These are phyloP conservation scores for Parmales sp. DNA, from an alignment of 108 stramenopile genomes.

Conservation along the genomic window DNA sequence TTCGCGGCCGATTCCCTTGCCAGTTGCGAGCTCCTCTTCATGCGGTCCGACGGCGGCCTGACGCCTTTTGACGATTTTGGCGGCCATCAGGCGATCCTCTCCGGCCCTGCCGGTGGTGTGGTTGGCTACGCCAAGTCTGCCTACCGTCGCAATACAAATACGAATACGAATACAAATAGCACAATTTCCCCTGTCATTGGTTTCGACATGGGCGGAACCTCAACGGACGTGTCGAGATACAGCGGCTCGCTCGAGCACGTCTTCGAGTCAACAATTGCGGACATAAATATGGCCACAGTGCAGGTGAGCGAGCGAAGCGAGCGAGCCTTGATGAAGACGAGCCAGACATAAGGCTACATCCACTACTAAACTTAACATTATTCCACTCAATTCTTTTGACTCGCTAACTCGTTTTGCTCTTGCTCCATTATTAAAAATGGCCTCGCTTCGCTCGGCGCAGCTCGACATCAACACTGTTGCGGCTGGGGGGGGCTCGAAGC, in stretches of 20 bases:
- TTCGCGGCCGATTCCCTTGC: slow-evolving; percentile 66
- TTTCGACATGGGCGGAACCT: slow-evolving; percentile 98
- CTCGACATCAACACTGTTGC: slow-evolving; percentile 97
- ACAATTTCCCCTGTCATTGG: slow-evolving; percentile 70
- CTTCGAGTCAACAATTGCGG: slow-evolving; percentile 92
- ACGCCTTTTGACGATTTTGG: slow-evolving; percentile 82
- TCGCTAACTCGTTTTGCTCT: no score
- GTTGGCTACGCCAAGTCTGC: slow-evolving; percentile 89
- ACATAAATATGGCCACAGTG: slow-evolving; percentile 64
- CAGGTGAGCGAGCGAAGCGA: no score
- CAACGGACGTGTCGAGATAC: slow-evolving; percentile 83
- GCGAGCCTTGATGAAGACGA: no score
- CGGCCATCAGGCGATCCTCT: slow-evolving; percentile 87
- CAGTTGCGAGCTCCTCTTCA: slow-evolving; percentile 77
- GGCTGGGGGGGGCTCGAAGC: slow-evolving; percentile 53
- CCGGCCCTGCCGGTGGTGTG: slow-evolving; percentile 74
- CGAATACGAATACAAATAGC: slow-evolving; percentile 21
- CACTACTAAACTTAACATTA: no score
- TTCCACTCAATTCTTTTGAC: no score
- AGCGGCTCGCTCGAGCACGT: slow-evolving; percentile 82
- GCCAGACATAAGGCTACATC: no score
- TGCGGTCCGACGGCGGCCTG: slow-evolving; percentile 97
- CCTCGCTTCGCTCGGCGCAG: slow-evolving; percentile 89
- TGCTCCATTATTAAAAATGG: no score
- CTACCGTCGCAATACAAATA: slow-evolving; percentile 31